Conservation (phyloP, 2,329 filamentous ascomycete species). For the Exophiala sp. region DNA sequence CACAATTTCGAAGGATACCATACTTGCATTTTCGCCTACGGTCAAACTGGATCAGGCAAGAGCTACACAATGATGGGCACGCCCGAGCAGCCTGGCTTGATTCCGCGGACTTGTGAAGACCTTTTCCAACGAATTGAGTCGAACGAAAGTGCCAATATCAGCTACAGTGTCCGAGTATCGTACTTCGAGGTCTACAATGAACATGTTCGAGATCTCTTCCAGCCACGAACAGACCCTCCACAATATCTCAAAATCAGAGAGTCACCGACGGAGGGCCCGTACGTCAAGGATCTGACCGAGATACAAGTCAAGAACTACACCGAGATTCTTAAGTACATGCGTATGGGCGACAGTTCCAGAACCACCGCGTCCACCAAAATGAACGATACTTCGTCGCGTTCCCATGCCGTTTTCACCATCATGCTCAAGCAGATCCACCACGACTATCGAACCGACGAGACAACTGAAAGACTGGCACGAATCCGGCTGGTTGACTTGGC, state of each 20-base stretch:
- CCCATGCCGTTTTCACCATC: slow-evolving; percentile 95
- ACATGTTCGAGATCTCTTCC: slow-evolving; percentile 88
- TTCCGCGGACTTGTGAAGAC: slow-evolving; percentile 91
- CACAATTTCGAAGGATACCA: slow-evolving; percentile 99
- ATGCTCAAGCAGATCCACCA: slow-evolving; percentile 98
- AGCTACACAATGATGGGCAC: slow-evolving; percentile 98
- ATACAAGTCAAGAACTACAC: slow-evolving; percentile 79
- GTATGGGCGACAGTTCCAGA: slow-evolving; percentile 76
- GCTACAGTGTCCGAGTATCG: slow-evolving; percentile 93
- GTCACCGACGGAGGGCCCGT: slow-evolving; percentile 88
- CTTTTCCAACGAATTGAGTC: slow-evolving; percentile 88
- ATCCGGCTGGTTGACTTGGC: slow-evolving; percentile 94
- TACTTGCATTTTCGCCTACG: slow-evolving; percentile 98
- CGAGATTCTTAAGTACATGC: slow-evolving; percentile 89
- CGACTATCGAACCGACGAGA: slow-evolving; percentile 94
- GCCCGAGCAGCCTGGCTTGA: slow-evolving; percentile 77
- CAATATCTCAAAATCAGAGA: slow-evolving; percentile 97
- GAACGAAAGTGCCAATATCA: slow-evolving; percentile 81
- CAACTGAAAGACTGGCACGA: slow-evolving; percentile 85
- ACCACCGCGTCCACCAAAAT: slow-evolving; percentile 95
- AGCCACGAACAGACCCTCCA: slow-evolving; percentile 70
- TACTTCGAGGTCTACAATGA: slow-evolving; percentile 99
- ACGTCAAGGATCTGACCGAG: slow-evolving; percentile 93
- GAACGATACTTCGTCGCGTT: slow-evolving; percentile 97
- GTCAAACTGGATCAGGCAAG: slow-evolving; percentile 95